These are phyloP conservation scores for Lichtheimia ramosa DNA, from an alignment of 371 early-diverging fungal genomes.

Conservation along the genomic window DNA sequence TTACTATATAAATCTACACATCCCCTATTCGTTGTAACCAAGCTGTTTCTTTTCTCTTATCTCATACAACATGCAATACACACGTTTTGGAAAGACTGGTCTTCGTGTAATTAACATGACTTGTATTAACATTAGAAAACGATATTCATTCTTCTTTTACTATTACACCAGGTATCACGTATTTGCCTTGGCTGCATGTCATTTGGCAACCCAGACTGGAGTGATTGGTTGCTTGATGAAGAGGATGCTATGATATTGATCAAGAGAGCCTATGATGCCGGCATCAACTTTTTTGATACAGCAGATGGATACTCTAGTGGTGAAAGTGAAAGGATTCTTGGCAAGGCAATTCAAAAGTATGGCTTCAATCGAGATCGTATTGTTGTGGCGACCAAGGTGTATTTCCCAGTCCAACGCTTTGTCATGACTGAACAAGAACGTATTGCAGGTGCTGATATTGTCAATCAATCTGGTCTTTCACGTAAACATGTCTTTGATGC, in stretches of 20 bases:
- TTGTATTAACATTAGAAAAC: background rate
- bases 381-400: constrained; percentile 40
- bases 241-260: constrained; percentile 42
- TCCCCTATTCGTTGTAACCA: no score
- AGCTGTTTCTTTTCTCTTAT: no score
- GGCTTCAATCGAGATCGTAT: constrained; percentile 35
- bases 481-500: constrained; percentile 57
- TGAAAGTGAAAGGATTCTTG: constrained; percentile 35
- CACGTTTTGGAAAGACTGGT: constrained; percentile 15
- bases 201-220: constrained; percentile 33
- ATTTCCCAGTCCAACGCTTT: background rate
- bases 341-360: constrained; percentile 36
- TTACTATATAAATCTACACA: no score
- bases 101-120: constrained; percentile 1
- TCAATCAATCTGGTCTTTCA: constrained; percentile 42
- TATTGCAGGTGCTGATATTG: background rate
- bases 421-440: background rate
- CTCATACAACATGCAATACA: constrained; percentile 13
- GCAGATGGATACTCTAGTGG: constrained; percentile 35
- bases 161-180: constrained; percentile 5
- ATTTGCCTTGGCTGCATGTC: constrained; percentile 46
- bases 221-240: constrained; percentile 35
- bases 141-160: background rate
- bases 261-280: constrained; percentile 43
- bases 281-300: constrained; percentile 47